Conservation (phyloP, 768 basidiomycete species). For the Suillus clintonianus region DNA sequence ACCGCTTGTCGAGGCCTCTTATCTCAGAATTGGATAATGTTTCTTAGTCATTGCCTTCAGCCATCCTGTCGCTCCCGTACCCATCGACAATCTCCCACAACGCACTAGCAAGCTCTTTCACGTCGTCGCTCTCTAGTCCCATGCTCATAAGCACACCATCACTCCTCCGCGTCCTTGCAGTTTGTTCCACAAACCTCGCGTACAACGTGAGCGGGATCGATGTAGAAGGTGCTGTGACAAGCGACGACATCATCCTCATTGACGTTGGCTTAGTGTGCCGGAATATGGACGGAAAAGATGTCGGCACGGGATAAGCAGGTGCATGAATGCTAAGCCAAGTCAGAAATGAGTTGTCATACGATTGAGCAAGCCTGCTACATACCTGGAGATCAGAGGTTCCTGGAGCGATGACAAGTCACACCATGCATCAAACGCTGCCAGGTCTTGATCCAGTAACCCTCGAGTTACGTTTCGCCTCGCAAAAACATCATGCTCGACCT, state of each 20-base stretch:
- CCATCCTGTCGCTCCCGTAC: constrained; percentile 27
- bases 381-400: constrained; percentile 41
- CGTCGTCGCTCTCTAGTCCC: constrained; percentile 56
- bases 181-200: constrained; percentile 50
- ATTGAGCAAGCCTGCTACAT: constrained; percentile 10
- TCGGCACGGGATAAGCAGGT: constrained; percentile 57
- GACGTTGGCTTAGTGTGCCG: constrained; percentile 15
- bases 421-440: constrained; percentile 43
- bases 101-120: constrained; percentile 55
- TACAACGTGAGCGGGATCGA: constrained; percentile 49
- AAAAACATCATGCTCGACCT: constrained; percentile 31
- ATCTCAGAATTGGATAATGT: neutral
- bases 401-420: constrained; percentile 27
- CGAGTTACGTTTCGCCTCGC: constrained; percentile 58
- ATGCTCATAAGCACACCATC: constrained; percentile 33
- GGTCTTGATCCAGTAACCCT: constrained; percentile 48
- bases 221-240: constrained; percentile 43
- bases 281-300: constrained; percentile 58
- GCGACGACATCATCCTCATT: constrained; percentile 42
- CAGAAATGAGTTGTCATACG: constrained; percentile 4
- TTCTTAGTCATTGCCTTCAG: constrained; percentile 21
- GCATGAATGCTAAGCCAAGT: constrained; percentile 43
- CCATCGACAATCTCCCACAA: constrained; percentile 61
- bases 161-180: constrained; percentile 37
- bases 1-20: neutral